Evolutionary conservation across 495 filamentous ascomycete genomes (phyloP).

Genomic region (Tuber brumale): DNA sequence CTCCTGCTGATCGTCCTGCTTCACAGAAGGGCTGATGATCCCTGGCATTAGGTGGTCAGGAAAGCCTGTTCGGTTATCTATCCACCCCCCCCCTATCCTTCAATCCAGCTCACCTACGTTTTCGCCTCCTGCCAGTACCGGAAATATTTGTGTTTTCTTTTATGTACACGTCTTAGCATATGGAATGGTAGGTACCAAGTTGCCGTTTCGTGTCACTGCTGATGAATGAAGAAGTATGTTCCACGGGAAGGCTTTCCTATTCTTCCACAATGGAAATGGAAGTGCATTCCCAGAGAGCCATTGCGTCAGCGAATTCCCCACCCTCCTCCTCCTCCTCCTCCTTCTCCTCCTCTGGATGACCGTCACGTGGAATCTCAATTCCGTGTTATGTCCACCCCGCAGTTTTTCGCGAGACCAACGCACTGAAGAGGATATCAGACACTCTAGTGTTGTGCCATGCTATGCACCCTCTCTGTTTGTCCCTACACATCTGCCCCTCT

Average conservation of each 20-base stretch:
- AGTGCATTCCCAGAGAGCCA: slow-evolving; percentile 12
- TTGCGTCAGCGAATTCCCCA: background rate
- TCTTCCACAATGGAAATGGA: background rate
- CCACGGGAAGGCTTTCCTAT: slow-evolving; percentile 11
- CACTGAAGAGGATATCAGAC: slow-evolving; percentile 25
- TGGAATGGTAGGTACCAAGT: slow-evolving; percentile 26
- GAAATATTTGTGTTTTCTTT: slow-evolving; percentile 28
- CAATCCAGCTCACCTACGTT: slow-evolving; percentile 23
- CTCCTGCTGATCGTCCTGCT: slow-evolving; percentile 26
- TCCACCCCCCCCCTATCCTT: slow-evolving; percentile 21
- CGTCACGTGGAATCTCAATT: slow-evolving; percentile 30
- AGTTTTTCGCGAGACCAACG: slow-evolving; percentile 15
- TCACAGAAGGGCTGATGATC: slow-evolving; percentile 22
- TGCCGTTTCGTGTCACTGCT: slow-evolving; percentile 9
- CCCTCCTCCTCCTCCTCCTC: slow-evolving; percentile 1
- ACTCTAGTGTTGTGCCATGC: slow-evolving; percentile 6
- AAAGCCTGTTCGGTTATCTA: slow-evolving; percentile 35
- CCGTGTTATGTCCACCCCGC: slow-evolving; percentile 17
- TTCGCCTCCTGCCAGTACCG: slow-evolving; percentile 7
- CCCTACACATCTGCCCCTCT: slow-evolving; percentile 20
- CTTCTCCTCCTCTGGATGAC: slow-evolving; percentile 4
- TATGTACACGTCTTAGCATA: slow-evolving; percentile 17
- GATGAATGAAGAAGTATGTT: slow-evolving; percentile 7
- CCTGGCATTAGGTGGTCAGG: slow-evolving; percentile 21
- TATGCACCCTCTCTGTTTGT: slow-evolving; percentile 5